Base-by-base conservation (phyloP, 768 basidiomycete genomes). In the Rhodotorula paludigena region DNA sequence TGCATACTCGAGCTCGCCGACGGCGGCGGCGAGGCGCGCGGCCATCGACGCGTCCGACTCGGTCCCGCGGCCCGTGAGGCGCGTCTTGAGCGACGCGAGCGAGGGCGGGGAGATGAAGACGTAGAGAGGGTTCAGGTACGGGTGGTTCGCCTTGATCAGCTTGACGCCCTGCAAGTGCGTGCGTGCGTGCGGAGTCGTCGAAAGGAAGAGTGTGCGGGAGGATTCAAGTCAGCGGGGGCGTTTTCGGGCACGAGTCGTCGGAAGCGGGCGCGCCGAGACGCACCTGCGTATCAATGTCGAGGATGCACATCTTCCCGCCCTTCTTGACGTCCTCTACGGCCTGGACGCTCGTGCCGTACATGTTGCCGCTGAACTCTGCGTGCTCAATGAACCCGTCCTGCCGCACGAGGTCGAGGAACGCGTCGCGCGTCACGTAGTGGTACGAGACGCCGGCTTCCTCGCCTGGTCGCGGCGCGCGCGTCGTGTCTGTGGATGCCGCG, bases 131-230 rank as follows among this genome's bases (percentile, higher is more conserved):
- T 89, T 84, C 42, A 97, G 81, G 60, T 83, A 78, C 3, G 78
- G 74, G 36, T 90, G 90, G 59, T 84, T 80, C 77, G 67, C 60
- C 48, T 93, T 96, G 76, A 97, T 87, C 79, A 93, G 89, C 64
- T 86, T 87, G 67, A 98, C 90, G 57, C 94, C 94, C 90, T 93
- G n/a, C n/a, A n/a, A n/a, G n/a, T n/a, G n/a, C n/a, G n/a, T n/a
- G n/a, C n/a, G n/a, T n/a, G n/a, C n/a, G n/a, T n/a, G 78, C 30
- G 3, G 6, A 5, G 21, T 28, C 11, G 18, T 14, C 6, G 16
- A 28, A 28, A 28, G 47, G 41, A 30, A 39, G 16, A 10, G 54
- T 33, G 30, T 7, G 57, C 25, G 25, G n/a, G n/a, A n/a, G n/a
- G n/a, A n/a, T n/a, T n/a, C n/a, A 58, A 56, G 41, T 9, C 16